Evolutionary conservation across 1,284 basidiomycete species (phyloP).

Genomic region (Serendipita sp.): DNA sequence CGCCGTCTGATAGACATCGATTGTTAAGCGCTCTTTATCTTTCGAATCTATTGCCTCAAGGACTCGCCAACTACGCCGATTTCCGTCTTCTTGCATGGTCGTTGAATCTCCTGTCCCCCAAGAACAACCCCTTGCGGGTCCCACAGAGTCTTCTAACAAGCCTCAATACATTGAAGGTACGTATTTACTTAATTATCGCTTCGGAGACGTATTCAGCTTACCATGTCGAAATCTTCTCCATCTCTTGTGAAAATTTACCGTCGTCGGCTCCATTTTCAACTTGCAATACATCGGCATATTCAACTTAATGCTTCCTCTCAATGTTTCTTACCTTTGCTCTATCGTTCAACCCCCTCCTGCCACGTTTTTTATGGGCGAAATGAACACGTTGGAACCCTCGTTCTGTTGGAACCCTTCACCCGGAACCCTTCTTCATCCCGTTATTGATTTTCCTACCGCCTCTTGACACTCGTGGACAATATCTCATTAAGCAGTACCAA

Average conservation of each 20-base stretch:
- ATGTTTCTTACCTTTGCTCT: background rate
- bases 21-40: background rate
- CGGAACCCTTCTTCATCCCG: background rate
- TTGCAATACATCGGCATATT: background rate
- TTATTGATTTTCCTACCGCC: background rate
- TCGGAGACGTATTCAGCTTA: background rate
- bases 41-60: background rate
- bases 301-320: background rate
- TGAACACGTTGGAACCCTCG: background rate
- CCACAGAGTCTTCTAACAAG: background rate
- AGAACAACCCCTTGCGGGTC: background rate
- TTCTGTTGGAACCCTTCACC: background rate
- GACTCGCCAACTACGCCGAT: background rate
- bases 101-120: background rate
- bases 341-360: background rate
- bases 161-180: background rate
- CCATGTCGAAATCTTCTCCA: background rate
- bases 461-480: background rate
- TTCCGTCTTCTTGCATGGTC: conserved; percentile 2
- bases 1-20: conserved; percentile 5
- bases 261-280: background rate
- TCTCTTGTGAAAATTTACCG: background rate
- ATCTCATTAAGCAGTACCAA: background rate
- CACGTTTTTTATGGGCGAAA: background rate
- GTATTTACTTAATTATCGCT: background rate